Conservation (phyloP, 148 eudicot genomes). For the Dianthus caryophyllus region DNA sequence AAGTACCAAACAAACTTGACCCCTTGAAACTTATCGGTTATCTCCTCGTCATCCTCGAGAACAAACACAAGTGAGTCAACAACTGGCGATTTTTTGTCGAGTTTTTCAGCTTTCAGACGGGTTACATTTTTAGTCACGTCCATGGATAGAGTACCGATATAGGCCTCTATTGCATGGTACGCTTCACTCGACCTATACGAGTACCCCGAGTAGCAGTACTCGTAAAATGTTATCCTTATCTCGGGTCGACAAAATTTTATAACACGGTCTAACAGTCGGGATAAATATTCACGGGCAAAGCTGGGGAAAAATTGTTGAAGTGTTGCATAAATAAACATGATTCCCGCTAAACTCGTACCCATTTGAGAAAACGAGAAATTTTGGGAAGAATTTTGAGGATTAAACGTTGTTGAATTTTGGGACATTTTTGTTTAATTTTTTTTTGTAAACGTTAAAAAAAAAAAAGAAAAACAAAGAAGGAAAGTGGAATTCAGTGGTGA, state of each 20-base stretch:
- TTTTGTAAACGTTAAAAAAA: no score
- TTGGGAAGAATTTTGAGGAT: neutral
- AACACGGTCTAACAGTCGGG: neutral
- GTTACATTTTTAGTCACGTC: neutral
- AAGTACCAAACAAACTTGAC: slow-evolving; percentile 38
- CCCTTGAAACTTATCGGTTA: slow-evolving; percentile 37
- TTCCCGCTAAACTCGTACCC: neutral
- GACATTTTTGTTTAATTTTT: slow-evolving; percentile 11
- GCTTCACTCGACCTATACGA: neutral
- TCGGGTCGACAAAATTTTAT: neutral
- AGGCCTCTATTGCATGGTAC: neutral
- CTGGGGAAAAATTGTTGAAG: slow-evolving; percentile 5
- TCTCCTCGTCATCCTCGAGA: slow-evolving; percentile 29
- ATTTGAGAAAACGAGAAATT: neutral
- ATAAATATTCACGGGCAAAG: neutral
- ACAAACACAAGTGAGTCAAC: neutral
- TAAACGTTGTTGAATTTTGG: neutral
- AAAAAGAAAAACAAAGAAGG: no score
- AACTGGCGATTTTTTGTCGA: neutral
- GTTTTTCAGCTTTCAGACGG: neutral
- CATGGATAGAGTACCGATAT: slow-evolving; percentile 1
- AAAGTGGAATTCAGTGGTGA: no score
- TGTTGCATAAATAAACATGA: slow-evolving; percentile 2
- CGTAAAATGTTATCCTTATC: neutral
- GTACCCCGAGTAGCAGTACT: neutral